A percentile compares a stretch with the other conserved stretches of the same genome.
phyloP scores from a whole-genome alignment of 2,329 filamentous ascomycete genomes.

The Fusarium buxicola region DNA sequence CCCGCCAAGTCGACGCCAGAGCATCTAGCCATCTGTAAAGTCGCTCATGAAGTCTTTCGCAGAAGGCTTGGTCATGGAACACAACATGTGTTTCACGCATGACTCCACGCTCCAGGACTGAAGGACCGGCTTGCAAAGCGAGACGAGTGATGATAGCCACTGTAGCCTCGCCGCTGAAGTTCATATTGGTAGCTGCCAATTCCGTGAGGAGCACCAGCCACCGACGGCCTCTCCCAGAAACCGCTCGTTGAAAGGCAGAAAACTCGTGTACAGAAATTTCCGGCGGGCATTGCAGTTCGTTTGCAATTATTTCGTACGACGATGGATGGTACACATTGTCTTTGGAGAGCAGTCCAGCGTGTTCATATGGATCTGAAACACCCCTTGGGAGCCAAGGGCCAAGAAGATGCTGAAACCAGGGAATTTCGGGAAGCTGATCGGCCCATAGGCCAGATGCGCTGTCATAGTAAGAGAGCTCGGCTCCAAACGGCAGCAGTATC shows the following conservation, averaged over 20 bases:
- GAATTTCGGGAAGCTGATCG: slow-evolving; percentile 10
- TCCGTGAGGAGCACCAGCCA: slow-evolving; percentile 64
- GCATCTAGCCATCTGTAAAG: slow-evolving; percentile 56
- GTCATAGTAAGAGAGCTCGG: slow-evolving; percentile 38
- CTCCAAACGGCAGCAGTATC: slow-evolving; percentile 31
- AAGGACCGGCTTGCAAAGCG: slow-evolving; percentile 66
- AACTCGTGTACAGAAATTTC: slow-evolving; percentile 64
- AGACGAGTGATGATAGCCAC: slow-evolving; percentile 63
- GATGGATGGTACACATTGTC: slow-evolving; percentile 53
- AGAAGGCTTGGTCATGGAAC: slow-evolving; percentile 64
- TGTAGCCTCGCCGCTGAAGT: slow-evolving; percentile 67
- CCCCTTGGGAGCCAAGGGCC: slow-evolving; percentile 41
- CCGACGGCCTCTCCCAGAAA: slow-evolving; percentile 58
- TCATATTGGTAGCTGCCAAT: slow-evolving; percentile 65
- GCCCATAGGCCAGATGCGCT: slow-evolving; percentile 22
- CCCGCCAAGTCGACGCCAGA: slow-evolving; percentile 68
- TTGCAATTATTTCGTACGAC: slow-evolving; percentile 66
- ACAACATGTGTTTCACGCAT: slow-evolving; percentile 61
- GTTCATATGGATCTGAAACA: slow-evolving; percentile 27
- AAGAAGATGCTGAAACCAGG: slow-evolving; percentile 31
- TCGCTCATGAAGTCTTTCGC: slow-evolving; percentile 58
- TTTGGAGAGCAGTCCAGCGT: background rate
- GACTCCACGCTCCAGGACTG: slow-evolving; percentile 34
- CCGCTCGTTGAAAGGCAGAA: slow-evolving; percentile 60
- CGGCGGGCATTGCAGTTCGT: slow-evolving; percentile 59